Base-by-base conservation (phyloP, 176 grass and related monocot genomes). In the Secale cereale region DNA sequence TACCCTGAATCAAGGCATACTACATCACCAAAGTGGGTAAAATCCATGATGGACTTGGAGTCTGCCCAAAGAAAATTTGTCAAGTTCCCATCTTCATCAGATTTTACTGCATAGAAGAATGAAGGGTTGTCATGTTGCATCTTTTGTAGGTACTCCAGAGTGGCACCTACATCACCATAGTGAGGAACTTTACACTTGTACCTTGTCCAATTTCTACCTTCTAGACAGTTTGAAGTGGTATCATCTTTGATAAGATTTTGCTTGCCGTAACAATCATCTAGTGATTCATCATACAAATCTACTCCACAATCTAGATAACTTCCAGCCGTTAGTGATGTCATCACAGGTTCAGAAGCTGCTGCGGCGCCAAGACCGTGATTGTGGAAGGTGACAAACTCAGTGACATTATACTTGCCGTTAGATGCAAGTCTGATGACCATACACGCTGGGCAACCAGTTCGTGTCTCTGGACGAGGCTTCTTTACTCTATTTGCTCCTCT, bases 1-100 rank as follows among this genome's bases (percentile, higher is more conserved):
- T 98, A 98, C 8, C 78, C 84, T 86, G 92, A 93, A 90, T 98
- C 95, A 88, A 98, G 91, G 83, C 92, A 94, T 71, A 98, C 85
- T 9, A 85, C 87, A 78, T 98, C 95, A 86, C 95, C 92, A 87
- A 98, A 98, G 78, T 93, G 72, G 74, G 64, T 64, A 82, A 91
- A 98, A 77, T 98, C 95, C 64, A 92, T 79, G 78, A 91, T 80
- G 81, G 91, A 93, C 46, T 94, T 93, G 52, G 92, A 90, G 90
- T 98, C 92, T 56, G 87, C 89, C 95, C 95, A 98, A 40, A 98
- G 86, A 87, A 93, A 87, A 68, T 86, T 93, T 0, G 87, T 86
- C 27, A 98, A 79, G 81, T 88, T 86, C 77, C 90, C 92, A 91
- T 94, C 65, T 64, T 93, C 83, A 86, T 93, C 91, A 88, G 88